These are phyloP conservation scores for Xenoacremonium recifei DNA, from an alignment of 2,329 filamentous ascomycete species.

Conservation along the genomic window DNA sequence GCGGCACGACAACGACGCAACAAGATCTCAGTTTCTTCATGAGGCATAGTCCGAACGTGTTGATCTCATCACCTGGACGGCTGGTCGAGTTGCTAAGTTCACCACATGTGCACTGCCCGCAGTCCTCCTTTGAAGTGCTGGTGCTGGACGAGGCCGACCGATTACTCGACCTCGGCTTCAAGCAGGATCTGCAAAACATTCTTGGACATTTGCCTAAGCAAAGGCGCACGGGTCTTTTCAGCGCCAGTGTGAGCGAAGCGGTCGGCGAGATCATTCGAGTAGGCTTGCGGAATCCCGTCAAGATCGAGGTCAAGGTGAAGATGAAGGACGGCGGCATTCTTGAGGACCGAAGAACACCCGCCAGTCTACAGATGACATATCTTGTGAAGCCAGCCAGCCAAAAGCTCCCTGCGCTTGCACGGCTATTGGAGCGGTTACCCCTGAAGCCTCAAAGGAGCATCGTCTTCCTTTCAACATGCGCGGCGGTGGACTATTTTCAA, in stretches of 20 bases:
- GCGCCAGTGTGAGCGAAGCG: conserved; percentile 92
- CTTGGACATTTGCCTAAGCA: conserved; percentile 86
- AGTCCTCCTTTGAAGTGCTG: conserved; percentile 86
- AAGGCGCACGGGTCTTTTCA: conserved; percentile 88
- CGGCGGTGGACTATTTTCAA: conserved; percentile 91
- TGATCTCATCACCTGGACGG: conserved; percentile 88
- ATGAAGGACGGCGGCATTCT: conserved; percentile 61
- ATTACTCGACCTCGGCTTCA: conserved; percentile 89
- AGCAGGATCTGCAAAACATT: conserved; percentile 84
- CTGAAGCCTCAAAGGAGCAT: conserved; percentile 81
- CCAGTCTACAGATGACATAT: conserved; percentile 90
- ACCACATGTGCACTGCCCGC: conserved; percentile 81
- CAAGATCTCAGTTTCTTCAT: conserved; percentile 87
- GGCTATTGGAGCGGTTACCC: conserved; percentile 68
- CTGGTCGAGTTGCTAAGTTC: conserved; percentile 85
- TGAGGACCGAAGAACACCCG: conserved; percentile 85
- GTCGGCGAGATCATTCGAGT: conserved; percentile 91
- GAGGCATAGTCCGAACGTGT: conserved; percentile 78
- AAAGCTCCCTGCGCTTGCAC: conserved; percentile 73
- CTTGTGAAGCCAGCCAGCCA: conserved; percentile 71
- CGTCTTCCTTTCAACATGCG: conserved; percentile 90
- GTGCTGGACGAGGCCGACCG: conserved; percentile 95
- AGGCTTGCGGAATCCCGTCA: conserved; percentile 89
- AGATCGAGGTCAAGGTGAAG: conserved; percentile 91
- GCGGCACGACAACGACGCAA: conserved; percentile 73